Evolutionary conservation across 306 rosid species (phyloP).

Genomic region (Rosa lucieae): DNA sequence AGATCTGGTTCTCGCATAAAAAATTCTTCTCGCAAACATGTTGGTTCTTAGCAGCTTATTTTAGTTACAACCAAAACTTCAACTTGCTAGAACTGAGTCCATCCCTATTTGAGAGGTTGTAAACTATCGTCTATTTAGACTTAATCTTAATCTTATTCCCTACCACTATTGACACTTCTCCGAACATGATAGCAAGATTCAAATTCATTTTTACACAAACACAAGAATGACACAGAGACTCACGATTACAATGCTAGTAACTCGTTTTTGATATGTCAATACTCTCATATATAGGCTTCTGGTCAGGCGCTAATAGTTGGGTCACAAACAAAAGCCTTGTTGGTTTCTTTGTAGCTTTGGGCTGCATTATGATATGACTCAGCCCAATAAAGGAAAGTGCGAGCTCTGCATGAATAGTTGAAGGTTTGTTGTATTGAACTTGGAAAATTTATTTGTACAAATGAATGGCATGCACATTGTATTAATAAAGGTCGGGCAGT

Average conservation of each 20-base stretch:
- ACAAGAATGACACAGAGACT: not conserved
- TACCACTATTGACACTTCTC: not conserved
- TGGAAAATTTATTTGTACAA: slow-evolving; percentile 1
- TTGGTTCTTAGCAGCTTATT: no score
- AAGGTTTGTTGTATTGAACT: not conserved
- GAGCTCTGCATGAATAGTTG: not conserved
- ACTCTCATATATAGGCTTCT: not conserved
- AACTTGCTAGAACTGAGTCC: not conserved
- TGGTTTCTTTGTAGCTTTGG: not conserved
- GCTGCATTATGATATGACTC: not conserved
- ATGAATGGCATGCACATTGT: not conserved
- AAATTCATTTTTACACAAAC: not conserved
- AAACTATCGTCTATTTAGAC: no score
- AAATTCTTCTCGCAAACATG: no score
- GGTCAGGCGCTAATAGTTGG: not conserved
- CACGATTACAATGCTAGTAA: not conserved
- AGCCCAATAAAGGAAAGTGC: not conserved
- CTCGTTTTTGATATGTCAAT: no score
- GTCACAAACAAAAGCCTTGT: not conserved
- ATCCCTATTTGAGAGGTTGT: not conserved
- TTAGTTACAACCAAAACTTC: no score
- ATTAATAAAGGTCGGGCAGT: not conserved
- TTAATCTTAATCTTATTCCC: no score
- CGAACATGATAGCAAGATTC: not conserved
- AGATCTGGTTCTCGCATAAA: no score